Conservation (phyloP, 306 rosid species). For the Cotoneaster glaucophyllus region DNA sequence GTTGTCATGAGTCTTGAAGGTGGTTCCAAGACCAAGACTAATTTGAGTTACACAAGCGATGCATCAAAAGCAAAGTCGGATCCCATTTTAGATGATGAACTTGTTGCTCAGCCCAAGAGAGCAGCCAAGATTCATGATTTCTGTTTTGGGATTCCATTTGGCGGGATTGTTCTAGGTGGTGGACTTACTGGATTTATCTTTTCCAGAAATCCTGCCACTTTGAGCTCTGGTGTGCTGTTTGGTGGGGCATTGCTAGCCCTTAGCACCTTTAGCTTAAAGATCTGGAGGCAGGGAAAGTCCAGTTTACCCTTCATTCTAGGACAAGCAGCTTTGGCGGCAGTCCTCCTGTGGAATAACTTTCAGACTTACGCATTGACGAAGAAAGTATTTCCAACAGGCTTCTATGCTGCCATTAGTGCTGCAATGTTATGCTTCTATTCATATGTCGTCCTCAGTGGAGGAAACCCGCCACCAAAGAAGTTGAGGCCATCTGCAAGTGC, state of each 20-base stretch:
- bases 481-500: constrained; percentile 52
- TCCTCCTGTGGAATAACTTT: constrained; percentile 72
- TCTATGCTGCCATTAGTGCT: constrained; percentile 60
- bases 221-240: constrained; percentile 51
- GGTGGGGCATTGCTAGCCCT: constrained; percentile 89
- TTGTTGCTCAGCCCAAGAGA: constrained; percentile 29
- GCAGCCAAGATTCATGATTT: constrained; percentile 87
- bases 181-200: constrained; percentile 65
- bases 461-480: constrained; percentile 95
- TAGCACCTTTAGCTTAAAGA: constrained; percentile 79
- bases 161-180: constrained; percentile 77
- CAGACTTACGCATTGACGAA: constrained; percentile 71
- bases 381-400: constrained; percentile 63
- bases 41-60: constrained; percentile 25
- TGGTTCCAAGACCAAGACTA: constrained; percentile 33
- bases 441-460: constrained; percentile 66
- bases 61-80: constrained; percentile 22
- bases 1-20: constrained; percentile 53
- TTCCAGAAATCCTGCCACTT: constrained; percentile 59
- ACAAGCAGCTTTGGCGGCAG: constrained; percentile 69
- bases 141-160: constrained; percentile 95
- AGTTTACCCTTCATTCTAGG: constrained; percentile 79
- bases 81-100: constrained; percentile 27
- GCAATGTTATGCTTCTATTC: constrained; percentile 90
- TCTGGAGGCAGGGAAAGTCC: constrained; percentile 94